Conservation (phyloP, 192 early-diverging fungal genomes). For the Coemansia sp. region DNA sequence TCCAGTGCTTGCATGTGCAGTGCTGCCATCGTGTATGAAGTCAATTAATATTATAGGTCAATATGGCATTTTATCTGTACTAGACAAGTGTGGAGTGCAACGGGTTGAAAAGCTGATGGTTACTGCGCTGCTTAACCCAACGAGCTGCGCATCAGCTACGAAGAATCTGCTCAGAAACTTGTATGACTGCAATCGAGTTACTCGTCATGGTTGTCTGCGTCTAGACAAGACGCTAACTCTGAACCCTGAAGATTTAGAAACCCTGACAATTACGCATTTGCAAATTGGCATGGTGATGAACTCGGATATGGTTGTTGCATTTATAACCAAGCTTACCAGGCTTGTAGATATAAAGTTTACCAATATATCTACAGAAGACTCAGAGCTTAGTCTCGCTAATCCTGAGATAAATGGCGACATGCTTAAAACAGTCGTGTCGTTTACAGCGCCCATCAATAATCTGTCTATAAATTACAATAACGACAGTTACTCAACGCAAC, state of each 20-base stretch:
- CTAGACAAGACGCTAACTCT: not conserved
- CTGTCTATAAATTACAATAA: not conserved
- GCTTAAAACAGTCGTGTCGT: not conserved
- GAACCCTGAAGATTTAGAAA: not conserved
- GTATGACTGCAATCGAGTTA: not conserved
- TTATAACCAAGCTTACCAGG: not conserved
- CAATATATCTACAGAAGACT: not conserved
- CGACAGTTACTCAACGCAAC: not conserved
- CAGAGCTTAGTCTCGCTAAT: not conserved
- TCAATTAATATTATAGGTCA: not conserved
- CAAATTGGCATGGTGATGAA: slow-evolving; percentile 1
- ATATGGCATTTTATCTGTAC: not conserved
- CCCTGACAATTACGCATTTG: not conserved
- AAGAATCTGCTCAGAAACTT: not conserved
- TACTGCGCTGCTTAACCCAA: not conserved
- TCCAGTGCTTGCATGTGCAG: not conserved
- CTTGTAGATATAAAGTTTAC: slow-evolving; percentile 3
- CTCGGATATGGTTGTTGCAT: not conserved
- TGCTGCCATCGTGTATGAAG: not conserved
- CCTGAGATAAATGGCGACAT: not conserved
- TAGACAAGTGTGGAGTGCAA: not conserved
- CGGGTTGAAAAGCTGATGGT: not conserved
- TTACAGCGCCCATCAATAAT: not conserved
- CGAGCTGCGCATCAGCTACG: no score
- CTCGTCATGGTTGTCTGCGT: not conserved